Conservation (phyloP, 805 yeast genomes). For the Henningerozyma blattae region DNA sequence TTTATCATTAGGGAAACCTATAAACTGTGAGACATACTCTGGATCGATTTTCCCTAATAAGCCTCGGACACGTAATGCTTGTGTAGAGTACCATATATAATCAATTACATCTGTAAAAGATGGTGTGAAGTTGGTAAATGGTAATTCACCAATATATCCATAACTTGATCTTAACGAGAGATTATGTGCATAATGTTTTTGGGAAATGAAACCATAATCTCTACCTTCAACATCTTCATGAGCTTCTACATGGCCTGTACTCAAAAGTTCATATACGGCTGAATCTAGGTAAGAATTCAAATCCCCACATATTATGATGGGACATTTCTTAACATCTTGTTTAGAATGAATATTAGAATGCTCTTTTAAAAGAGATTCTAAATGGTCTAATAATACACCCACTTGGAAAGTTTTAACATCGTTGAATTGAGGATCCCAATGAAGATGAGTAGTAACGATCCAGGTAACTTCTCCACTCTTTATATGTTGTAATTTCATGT, state of each 20-base stretch:
- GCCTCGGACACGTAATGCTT: slow-evolving; percentile 71
- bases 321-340: slow-evolving; percentile 46
- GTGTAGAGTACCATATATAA: slow-evolving; percentile 88
- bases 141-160: slow-evolving; percentile 73
- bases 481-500: slow-evolving; percentile 60
- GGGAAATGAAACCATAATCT: slow-evolving; percentile 85
- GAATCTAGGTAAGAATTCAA: slow-evolving; percentile 79
- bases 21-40: slow-evolving; percentile 59
- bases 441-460: slow-evolving; percentile 85
- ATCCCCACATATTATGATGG: slow-evolving; percentile 89
- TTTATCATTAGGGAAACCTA: slow-evolving; percentile 90
- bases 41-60: slow-evolving; percentile 74
- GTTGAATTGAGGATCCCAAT: slow-evolving; percentile 95
- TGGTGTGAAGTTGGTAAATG: slow-evolving; percentile 92
- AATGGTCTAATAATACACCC: slow-evolving; percentile 80
- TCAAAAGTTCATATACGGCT: slow-evolving; percentile 85
- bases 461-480: slow-evolving; percentile 61
- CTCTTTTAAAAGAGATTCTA: slow-evolving; percentile 51
- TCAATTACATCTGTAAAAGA: slow-evolving; percentile 88
- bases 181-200: slow-evolving; percentile 73
- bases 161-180: slow-evolving; percentile 80
- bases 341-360: slow-evolving; percentile 30
- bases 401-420: slow-evolving; percentile 96
- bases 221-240: slow-evolving; percentile 78
- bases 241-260: slow-evolving; percentile 65